These are phyloP conservation scores for Nicotiana noctiflora DNA, from an alignment of 257 asterid species.

Conservation along the genomic window DNA sequence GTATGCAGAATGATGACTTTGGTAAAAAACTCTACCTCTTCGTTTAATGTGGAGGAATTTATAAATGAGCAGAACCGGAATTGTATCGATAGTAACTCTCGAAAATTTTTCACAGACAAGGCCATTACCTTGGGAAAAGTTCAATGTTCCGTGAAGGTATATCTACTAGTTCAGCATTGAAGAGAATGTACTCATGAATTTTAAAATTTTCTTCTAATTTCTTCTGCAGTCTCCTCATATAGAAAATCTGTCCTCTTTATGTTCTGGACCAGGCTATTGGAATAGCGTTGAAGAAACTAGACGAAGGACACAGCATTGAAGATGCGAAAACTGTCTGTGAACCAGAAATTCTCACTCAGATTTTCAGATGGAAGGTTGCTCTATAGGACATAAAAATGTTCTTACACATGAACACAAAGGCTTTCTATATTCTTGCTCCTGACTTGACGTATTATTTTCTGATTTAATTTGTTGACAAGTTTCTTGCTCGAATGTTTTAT, in stretches of 20 bases:
- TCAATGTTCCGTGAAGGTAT: slow-evolving; percentile 53
- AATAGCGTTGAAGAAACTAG: slow-evolving; percentile 53
- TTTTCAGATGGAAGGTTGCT: slow-evolving; percentile 61
- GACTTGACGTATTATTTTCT: background rate
- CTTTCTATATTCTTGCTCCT: slow-evolving; percentile 1
- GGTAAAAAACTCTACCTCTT: slow-evolving; percentile 26
- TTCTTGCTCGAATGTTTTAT: background rate
- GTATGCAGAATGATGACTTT: slow-evolving; percentile 41
- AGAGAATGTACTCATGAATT: background rate
- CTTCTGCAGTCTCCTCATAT: background rate
- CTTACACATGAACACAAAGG: background rate
- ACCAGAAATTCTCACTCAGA: slow-evolving; percentile 56
- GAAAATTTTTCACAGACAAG: slow-evolving; percentile 24
- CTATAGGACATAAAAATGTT: background rate
- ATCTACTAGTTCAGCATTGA: slow-evolving; percentile 13
- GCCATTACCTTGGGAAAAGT: slow-evolving; percentile 56
- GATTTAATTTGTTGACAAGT: background rate
- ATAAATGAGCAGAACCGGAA: slow-evolving; percentile 35
- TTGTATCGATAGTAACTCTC: slow-evolving; percentile 17
- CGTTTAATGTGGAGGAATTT: slow-evolving; percentile 39
- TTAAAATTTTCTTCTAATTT: slow-evolving; percentile 1
- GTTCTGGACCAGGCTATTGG: slow-evolving; percentile 43
- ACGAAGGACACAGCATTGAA: slow-evolving; percentile 53
- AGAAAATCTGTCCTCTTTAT: background rate
- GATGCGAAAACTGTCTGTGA: slow-evolving; percentile 71